Evolutionary conservation across 805 yeast species (phyloP).

Genomic region (Candida manassasensis): DNA sequence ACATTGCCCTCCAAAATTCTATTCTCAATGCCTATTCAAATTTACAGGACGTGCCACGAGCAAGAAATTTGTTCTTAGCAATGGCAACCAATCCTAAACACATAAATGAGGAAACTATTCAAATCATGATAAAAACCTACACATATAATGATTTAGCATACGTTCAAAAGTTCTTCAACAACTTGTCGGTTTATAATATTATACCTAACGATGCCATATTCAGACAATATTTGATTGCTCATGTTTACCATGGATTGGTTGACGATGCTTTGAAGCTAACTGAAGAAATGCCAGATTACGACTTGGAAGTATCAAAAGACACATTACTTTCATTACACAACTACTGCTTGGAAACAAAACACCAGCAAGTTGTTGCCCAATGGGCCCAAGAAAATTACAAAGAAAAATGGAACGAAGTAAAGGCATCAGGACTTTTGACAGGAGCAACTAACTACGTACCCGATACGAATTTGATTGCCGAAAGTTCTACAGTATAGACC

Average conservation of each 20-base stretch:
- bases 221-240: slow-evolving; percentile 62
- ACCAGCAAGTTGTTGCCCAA: slow-evolving; percentile 24
- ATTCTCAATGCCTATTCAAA: slow-evolving; percentile 61
- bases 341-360: slow-evolving; percentile 29
- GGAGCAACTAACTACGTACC: slow-evolving; percentile 27
- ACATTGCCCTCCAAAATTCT: slow-evolving; percentile 55
- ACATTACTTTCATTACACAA: slow-evolving; percentile 46
- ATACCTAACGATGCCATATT: slow-evolving; percentile 49
- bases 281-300: slow-evolving; percentile 44
- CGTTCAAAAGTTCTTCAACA: slow-evolving; percentile 59
- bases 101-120: slow-evolving; percentile 57
- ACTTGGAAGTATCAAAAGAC: slow-evolving; percentile 39
- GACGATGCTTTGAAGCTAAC: slow-evolving; percentile 52
- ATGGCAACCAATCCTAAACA: slow-evolving; percentile 49
- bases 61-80: slow-evolving; percentile 56
- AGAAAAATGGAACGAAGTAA: slow-evolving; percentile 24
- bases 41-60: slow-evolving; percentile 50
- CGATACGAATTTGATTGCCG: slow-evolving; percentile 23
- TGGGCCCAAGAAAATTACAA: slow-evolving; percentile 31
- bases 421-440: slow-evolving; percentile 20
- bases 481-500: slow-evolving; percentile 3
- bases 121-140: slow-evolving; percentile 61
- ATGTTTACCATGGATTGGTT: slow-evolving; percentile 60
- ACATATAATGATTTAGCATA: slow-evolving; percentile 51
- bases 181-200: slow-evolving; percentile 48